Conservation (phyloP, 768 basidiomycete genomes). For the Xerocomellus dryophilus region DNA sequence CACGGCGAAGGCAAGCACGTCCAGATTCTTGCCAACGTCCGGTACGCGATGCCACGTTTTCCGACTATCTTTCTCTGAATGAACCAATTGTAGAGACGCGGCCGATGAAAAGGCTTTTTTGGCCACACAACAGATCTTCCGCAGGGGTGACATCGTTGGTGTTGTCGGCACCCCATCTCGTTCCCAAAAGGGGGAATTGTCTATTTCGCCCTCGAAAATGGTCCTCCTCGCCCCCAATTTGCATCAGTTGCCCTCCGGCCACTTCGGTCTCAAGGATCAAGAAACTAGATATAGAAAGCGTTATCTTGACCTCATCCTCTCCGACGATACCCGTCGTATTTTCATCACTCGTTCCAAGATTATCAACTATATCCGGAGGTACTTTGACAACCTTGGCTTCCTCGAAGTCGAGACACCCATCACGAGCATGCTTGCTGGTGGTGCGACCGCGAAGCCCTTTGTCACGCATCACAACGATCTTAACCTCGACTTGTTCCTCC, state of each 20-base stretch:
- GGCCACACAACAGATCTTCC: constrained; percentile 78
- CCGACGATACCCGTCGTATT: constrained; percentile 81
- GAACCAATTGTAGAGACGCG: constrained; percentile 46
- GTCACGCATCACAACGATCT: constrained; percentile 99
- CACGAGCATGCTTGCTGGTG: constrained; percentile 94
- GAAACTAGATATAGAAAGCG: constrained; percentile 98
- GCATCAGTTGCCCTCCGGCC: constrained; percentile 89
- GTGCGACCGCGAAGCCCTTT: constrained; percentile 98
- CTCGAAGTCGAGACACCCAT: constrained; percentile 99
- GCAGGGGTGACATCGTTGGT: constrained; percentile 95
- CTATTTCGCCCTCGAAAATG: constrained; percentile 78
- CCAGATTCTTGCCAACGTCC: constrained; percentile 92
- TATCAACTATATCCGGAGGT: constrained; percentile 90
- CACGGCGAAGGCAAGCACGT: constrained; percentile 90
- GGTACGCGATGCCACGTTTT: constrained; percentile 41
- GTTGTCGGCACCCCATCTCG: constrained; percentile 86
- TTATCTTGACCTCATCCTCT: constrained; percentile 96
- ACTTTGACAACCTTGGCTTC: constrained; percentile 87
- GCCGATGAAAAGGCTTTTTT: constrained; percentile 62
- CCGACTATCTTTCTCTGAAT: constrained; percentile 20
- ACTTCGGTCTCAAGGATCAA: constrained; percentile 95
- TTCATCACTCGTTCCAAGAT: constrained; percentile 89
- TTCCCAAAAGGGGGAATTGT: constrained; percentile 94
- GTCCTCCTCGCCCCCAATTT: constrained; percentile 92
- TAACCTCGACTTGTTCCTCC: constrained; percentile 92